These are phyloP conservation scores for Hypocreales sp. DNA, from an alignment of 2,329 filamentous ascomycete species.

Conservation along the genomic window DNA sequence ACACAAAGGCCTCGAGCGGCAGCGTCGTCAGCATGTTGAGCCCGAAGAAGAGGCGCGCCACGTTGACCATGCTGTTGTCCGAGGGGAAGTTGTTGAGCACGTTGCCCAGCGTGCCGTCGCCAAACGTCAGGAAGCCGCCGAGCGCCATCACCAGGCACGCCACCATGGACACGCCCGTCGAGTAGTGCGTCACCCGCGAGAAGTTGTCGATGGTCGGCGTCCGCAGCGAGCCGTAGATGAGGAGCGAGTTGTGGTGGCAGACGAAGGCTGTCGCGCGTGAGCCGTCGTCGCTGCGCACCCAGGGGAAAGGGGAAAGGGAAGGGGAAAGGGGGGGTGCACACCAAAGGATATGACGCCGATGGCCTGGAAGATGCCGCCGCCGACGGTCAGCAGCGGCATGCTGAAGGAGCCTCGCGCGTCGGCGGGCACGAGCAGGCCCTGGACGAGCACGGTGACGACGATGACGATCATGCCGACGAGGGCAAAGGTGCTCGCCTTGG, in stretches of 20 bases:
- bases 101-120: constrained; percentile 82
- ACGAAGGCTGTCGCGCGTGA: constrained; percentile 34
- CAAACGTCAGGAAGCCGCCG: constrained; percentile 83
- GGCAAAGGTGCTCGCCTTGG: constrained; percentile 88
- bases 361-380: constrained; percentile 81
- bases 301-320: background rate
- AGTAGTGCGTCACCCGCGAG: constrained; percentile 82
- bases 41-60: constrained; percentile 88
- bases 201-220: constrained; percentile 95
- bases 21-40: constrained; percentile 98
- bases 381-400: constrained; percentile 59
- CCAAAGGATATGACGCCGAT: constrained; percentile 97
- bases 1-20: constrained; percentile 93
- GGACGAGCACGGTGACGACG: constrained; percentile 71
- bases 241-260: constrained; percentile 83
- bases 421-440: constrained; percentile 59
- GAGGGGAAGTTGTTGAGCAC: constrained; percentile 94
- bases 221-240: constrained; percentile 91
- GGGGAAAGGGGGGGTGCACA: constrained; percentile 22
- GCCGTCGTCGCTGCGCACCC: background rate
- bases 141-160: constrained; percentile 83
- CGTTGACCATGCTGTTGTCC: constrained; percentile 84
- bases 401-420: constrained; percentile 59
- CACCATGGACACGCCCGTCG: constrained; percentile 76
- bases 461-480: constrained; percentile 89